phyloP scores from a whole-genome alignment of 179 eudicot species.

The Dionaea muscipula region DNA sequence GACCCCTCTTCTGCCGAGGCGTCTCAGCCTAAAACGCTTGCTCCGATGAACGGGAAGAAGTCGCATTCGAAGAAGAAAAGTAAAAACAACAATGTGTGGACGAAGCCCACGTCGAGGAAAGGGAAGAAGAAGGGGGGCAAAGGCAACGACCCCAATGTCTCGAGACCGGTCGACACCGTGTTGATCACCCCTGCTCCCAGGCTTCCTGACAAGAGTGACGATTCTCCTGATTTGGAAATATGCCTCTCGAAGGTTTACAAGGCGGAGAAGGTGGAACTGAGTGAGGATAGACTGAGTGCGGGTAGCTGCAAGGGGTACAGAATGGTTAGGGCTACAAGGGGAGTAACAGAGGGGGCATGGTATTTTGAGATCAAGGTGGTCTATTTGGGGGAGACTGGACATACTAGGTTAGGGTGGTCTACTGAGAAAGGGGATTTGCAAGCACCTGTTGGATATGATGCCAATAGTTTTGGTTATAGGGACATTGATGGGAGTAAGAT shows the following conservation, averaged over 20 bases:
- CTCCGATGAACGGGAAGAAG: constrained; percentile 21
- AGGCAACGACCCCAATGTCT: constrained; percentile 8
- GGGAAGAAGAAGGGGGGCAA: constrained; percentile 51
- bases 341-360: constrained; percentile 81
- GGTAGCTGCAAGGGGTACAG: constrained; percentile 86
- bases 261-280: constrained; percentile 84
- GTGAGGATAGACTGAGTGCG: constrained; percentile 73
- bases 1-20: constrained; percentile 7
- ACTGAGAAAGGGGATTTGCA: constrained; percentile 95
- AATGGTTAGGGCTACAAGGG: constrained; percentile 92
- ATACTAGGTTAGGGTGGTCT: constrained; percentile 86
- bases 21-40: constrained; percentile 2
- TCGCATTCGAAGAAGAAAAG: constrained; percentile 38
- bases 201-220: constrained; percentile 74
- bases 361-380: constrained; percentile 69
- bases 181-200: constrained; percentile 55
- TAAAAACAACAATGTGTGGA: constrained; percentile 48
- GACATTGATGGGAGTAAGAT: constrained; percentile 93
- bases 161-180: constrained; percentile 33
- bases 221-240: constrained; percentile 36
- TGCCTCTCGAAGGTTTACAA: constrained; percentile 71
- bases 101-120: constrained; percentile 47
- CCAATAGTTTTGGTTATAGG: constrained; percentile 79
- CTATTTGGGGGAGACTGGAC: constrained; percentile 76
- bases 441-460: constrained; percentile 94